Evolutionary conservation across 371 early-diverging fungal genomes (phyloP).

Genomic region (Choanephora cucurbitarum): DNA sequence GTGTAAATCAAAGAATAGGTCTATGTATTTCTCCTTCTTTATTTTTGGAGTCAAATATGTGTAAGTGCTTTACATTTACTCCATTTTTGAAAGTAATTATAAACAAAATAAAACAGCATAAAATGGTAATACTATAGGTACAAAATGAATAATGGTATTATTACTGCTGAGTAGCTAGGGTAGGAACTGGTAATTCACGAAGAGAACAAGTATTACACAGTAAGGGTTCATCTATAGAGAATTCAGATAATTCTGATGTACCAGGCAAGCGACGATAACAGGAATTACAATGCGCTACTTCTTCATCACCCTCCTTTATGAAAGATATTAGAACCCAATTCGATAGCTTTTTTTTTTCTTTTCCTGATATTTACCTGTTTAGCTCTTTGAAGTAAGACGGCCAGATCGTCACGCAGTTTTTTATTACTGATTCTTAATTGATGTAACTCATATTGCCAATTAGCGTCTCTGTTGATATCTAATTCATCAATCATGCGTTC

Average conservation of each 20-base stretch:
- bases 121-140: no score
- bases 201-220: conserved; percentile 24
- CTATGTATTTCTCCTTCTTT: no score
- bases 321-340: no score
- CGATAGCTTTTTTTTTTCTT: background rate
- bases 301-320: conserved; percentile 17
- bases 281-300: conserved; percentile 10
- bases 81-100: no score
- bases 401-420: conserved; percentile 36
- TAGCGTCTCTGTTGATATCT: conserved; percentile 29
- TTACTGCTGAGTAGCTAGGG: background rate
- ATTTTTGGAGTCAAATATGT: no score
- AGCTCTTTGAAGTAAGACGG: conserved; percentile 18
- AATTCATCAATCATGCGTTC: conserved; percentile 45
- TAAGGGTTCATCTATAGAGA: conserved; percentile 18
- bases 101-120: no score
- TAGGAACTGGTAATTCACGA: conserved; percentile 4
- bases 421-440: conserved; percentile 49
- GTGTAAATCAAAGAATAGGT: no score
- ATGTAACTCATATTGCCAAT: conserved; percentile 57
- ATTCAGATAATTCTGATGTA: conserved; percentile 14
- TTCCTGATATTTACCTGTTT: conserved; percentile 13
- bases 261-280: conserved; percentile 31
- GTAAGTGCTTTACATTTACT: no score
- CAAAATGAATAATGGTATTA: no score